Conservation (phyloP, 768 basidiomycete genomes). For the Podaxis sp. region DNA sequence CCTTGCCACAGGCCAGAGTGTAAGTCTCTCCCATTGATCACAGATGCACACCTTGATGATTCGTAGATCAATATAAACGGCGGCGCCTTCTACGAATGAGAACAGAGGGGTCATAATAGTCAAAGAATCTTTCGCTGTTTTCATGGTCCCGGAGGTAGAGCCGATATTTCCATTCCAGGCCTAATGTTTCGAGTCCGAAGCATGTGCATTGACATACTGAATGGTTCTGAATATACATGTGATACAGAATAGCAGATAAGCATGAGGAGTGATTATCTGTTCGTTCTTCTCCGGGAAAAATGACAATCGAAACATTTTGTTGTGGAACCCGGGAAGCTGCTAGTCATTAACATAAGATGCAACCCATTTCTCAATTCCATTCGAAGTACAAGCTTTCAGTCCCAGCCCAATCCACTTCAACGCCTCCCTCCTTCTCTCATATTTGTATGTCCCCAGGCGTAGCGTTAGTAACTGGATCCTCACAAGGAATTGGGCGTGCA, state of each 20-base stretch:
- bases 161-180: neutral
- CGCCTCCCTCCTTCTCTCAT: neutral
- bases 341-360: too few relatives aligned
- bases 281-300: too few relatives aligned
- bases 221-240: neutral
- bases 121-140: slow-evolving; percentile 6
- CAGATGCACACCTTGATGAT: neutral
- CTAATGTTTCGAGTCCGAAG: too few relatives aligned
- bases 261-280: too few relatives aligned
- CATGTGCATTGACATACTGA: neutral
- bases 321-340: too few relatives aligned
- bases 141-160: neutral
- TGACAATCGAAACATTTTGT: too few relatives aligned
- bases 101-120: neutral
- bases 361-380: too few relatives aligned
- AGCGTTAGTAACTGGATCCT: slow-evolving; percentile 43
- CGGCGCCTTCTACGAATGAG: slow-evolving; percentile 14
- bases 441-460: slow-evolving; percentile 24
- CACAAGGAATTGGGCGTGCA: slow-evolving; percentile 47
- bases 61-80: slow-evolving; percentile 11
- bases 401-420: neutral
- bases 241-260: too few relatives aligned
- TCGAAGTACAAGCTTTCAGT: too few relatives aligned
- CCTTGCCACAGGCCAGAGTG: neutral
- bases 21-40: neutral